phyloP scores from a whole-genome alignment of 2,329 filamentous ascomycete species.

The Fusarium transvaalense region DNA sequence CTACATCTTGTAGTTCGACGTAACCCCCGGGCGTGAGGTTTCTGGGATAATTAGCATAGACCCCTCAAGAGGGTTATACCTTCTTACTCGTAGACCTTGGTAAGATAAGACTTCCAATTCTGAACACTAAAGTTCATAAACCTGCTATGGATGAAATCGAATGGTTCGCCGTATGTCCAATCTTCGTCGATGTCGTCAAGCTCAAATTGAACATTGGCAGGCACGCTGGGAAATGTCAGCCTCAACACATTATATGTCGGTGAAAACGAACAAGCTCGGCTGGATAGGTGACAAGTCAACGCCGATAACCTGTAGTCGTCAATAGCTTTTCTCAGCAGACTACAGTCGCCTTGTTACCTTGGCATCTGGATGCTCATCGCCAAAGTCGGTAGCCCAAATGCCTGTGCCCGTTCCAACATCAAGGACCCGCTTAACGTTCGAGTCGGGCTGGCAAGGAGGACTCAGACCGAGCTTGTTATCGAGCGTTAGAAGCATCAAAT shows the following conservation, averaged over 20 bases:
- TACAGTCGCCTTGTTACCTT: background rate
- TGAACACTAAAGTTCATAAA: conserved; percentile 36
- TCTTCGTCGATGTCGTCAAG: conserved; percentile 31
- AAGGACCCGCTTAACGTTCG: conserved; percentile 10
- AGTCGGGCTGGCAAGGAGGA: background rate
- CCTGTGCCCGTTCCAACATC: conserved; percentile 29
- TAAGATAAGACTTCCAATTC: conserved; percentile 15
- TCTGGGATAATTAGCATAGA: background rate
- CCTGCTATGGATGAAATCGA: conserved; percentile 28
- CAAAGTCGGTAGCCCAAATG: conserved; percentile 28
- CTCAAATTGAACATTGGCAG: conserved; percentile 19
- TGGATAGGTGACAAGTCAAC: conserved; percentile 25
- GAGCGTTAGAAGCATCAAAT: conserved; percentile 18
- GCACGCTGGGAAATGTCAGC: conserved; percentile 8
- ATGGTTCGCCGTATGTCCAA: conserved; percentile 15
- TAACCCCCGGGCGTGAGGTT: conserved; percentile 36
- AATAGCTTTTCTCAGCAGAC: background rate
- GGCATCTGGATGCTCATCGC: conserved; percentile 16
- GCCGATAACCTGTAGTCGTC: conserved; percentile 7
- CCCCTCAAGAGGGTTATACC: accelerated
- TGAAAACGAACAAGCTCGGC: background rate
- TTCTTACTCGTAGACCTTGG: conserved; percentile 20
- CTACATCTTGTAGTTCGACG: conserved; percentile 40
- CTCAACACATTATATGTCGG: accelerated
- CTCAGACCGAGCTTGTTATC: conserved; percentile 25